phyloP scores from a whole-genome alignment of 805 yeast genomes.

The Phaffomyces thermotolerans region DNA sequence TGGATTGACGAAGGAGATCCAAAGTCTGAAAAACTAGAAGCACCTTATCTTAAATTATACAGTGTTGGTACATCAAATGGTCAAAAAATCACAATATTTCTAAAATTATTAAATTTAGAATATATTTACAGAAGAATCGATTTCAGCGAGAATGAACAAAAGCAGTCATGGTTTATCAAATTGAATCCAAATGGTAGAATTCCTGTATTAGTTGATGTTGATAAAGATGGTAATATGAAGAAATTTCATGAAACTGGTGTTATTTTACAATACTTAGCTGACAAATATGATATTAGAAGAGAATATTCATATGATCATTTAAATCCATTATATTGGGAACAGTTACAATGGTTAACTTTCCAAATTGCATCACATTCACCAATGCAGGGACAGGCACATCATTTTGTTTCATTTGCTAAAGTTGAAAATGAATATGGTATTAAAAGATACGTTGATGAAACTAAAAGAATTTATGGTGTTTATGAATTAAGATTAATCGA shows the following conservation, averaged over 20 bases:
- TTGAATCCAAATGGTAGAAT: slow-evolving; percentile 55
- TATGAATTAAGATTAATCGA: slow-evolving; percentile 40
- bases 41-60: slow-evolving; percentile 33
- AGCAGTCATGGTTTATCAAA: slow-evolving; percentile 45
- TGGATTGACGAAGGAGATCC: slow-evolving; percentile 13
- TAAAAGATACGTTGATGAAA: slow-evolving; percentile 41
- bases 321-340: slow-evolving; percentile 39
- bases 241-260: slow-evolving; percentile 52
- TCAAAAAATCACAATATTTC: slow-evolving; percentile 28
- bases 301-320: slow-evolving; percentile 30
- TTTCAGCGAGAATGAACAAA: slow-evolving; percentile 37
- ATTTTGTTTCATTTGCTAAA: slow-evolving; percentile 35
- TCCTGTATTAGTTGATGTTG: slow-evolving; percentile 39
- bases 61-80: slow-evolving; percentile 34
- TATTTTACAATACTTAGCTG: slow-evolving; percentile 48
- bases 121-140: slow-evolving; percentile 32
- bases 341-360: slow-evolving; percentile 44
- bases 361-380: slow-evolving; percentile 53
- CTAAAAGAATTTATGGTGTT: slow-evolving; percentile 46
- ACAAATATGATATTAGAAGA: slow-evolving; percentile 46
- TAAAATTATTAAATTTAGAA: slow-evolving; percentile 25
- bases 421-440: slow-evolving; percentile 45
- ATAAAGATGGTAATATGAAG: slow-evolving; percentile 30
- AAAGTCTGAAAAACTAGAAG: not conserved
- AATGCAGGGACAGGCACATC: slow-evolving; percentile 43